Evolutionary conservation across 768 basidiomycete species (phyloP), one percentile per base, ranked within the genome.

Genomic region (Phlegmacium glaucopus): DNA sequence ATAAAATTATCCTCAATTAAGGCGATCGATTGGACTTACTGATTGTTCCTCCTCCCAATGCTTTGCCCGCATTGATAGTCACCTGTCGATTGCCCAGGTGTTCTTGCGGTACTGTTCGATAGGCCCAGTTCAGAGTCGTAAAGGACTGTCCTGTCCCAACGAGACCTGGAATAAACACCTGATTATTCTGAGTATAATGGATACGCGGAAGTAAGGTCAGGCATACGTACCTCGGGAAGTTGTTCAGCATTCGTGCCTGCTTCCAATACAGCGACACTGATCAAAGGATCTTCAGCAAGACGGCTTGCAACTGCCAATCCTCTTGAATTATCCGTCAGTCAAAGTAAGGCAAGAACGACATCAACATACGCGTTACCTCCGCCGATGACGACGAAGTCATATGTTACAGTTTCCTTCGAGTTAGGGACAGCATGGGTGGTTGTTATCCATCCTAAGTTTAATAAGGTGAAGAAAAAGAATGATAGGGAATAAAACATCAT

Each of bases 11-110:
- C 34, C n/a, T n/a, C 6, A 2, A 6, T 13, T 8, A 32, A 50
- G 27, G 13, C 6, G 6, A 34, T n/a, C 6, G 29, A 15, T 11
- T 9, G 4, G 8, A 53, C 60, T 18, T 49, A 61, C 60, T 73
- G 6, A 80, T 75, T 7, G 79, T 76, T 8, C 75, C 76, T 1
- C 83, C 82, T 41, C 83, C 82, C 18, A 86, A 69, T 12, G 76
- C 75, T 56, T 80, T 82, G 2, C 67, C 67, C 1, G 67, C 67
- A 29, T 55, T 55, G 13, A 68, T 54, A 2, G 66, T 53, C 15
- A 78, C 48, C 6, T 50, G 56, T 12, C 77, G 66, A 48, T 72
- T 69, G 39, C 61, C 61, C 7, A 74, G 64, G 38, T 72, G 57
- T 0, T 62, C 47, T 55, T 82, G 79, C 0, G 73, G 67, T 4